phyloP scores from a whole-genome alignment of 192 early-diverging fungal species.

The Allomyces javanicus region DNA sequence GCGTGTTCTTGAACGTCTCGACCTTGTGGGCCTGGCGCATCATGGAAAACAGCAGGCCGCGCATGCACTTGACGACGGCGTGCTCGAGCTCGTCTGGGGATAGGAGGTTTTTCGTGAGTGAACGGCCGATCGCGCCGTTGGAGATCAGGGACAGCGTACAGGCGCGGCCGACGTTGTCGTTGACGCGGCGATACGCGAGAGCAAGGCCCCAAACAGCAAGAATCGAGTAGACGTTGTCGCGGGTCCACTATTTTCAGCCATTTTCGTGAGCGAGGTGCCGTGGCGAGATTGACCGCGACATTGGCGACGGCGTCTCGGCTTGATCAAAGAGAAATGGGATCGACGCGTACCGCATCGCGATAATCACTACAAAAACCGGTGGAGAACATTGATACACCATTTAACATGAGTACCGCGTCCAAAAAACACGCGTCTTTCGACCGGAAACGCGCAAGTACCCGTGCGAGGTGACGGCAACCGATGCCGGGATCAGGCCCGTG shows the following conservation, averaged over 20 bases:
- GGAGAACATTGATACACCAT: not conserved
- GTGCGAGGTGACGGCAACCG: slow-evolving; percentile 66
- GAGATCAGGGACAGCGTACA: slow-evolving; percentile 28
- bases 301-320: not conserved
- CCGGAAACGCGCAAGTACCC: slow-evolving; percentile 79
- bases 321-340: not conserved
- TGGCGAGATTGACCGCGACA: not conserved
- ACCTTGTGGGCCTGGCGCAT: slow-evolving; percentile 68
- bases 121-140: no score
- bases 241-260: no score
- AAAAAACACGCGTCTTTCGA: slow-evolving; percentile 22
- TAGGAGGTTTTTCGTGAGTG: no score
- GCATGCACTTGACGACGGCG: slow-evolving; percentile 68
- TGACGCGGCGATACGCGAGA: slow-evolving; percentile 60
- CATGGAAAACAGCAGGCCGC: slow-evolving; percentile 58
- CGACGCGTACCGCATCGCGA: not conserved
- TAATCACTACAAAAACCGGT: not conserved
- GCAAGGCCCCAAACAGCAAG: slow-evolving; percentile 62
- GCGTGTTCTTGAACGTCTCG: slow-evolving; percentile 64
- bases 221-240: slow-evolving; percentile 82
- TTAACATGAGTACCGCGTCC: not conserved
- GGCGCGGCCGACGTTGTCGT: slow-evolving; percentile 58
- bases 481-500: slow-evolving; percentile 70
- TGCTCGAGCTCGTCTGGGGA: slow-evolving; percentile 60
- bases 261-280: slow-evolving; percentile 3